Conservation (phyloP, 768 basidiomycete species). For the Gloeostereum incarnatum region DNA sequence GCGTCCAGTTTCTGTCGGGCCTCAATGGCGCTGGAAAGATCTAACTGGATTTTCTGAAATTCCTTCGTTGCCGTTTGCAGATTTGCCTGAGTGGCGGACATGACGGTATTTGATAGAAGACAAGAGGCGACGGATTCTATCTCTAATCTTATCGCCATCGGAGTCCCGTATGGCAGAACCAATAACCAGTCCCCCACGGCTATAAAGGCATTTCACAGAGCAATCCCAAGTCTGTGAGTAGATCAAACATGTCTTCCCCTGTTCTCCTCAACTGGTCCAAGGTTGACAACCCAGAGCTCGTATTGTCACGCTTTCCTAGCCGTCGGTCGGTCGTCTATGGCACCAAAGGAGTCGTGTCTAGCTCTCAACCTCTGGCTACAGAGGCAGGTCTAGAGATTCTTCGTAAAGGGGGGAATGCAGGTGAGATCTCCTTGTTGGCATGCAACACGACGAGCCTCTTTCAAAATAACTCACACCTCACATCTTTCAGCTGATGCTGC, state of each 20-base stretch:
- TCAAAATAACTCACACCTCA: background rate
- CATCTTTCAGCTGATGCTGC: slow-evolving; percentile 72
- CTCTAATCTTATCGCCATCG: too few species aligned
- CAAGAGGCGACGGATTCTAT: too few species aligned
- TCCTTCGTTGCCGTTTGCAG: slow-evolving; percentile 65
- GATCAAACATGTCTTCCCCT: slow-evolving; percentile 22
- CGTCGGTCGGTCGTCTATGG: slow-evolving; percentile 83
- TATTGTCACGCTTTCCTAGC: slow-evolving; percentile 68
- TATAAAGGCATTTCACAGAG: too few species aligned
- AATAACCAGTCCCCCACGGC: too few species aligned
- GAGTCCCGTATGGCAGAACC: too few species aligned
- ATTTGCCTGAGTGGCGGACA: slow-evolving; percentile 43
- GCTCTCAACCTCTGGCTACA: slow-evolving; percentile 85
- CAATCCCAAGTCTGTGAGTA: too few species aligned
- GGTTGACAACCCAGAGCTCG: slow-evolving; percentile 56
- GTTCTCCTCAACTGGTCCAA: slow-evolving; percentile 42
- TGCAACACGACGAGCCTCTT: background rate
- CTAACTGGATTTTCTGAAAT: slow-evolving; percentile 74
- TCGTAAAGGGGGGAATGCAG: slow-evolving; percentile 91
- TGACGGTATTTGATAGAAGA: too few species aligned
- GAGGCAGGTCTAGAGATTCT: slow-evolving; percentile 91
- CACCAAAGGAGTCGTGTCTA: slow-evolving; percentile 80
- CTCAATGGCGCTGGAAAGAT: slow-evolving; percentile 66
- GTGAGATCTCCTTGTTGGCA: slow-evolving; percentile 25
- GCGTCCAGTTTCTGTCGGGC: slow-evolving; percentile 83